Base-by-base conservation (phyloP, 352 stramenopile genomes). In the Phytophthora idaei region DNA sequence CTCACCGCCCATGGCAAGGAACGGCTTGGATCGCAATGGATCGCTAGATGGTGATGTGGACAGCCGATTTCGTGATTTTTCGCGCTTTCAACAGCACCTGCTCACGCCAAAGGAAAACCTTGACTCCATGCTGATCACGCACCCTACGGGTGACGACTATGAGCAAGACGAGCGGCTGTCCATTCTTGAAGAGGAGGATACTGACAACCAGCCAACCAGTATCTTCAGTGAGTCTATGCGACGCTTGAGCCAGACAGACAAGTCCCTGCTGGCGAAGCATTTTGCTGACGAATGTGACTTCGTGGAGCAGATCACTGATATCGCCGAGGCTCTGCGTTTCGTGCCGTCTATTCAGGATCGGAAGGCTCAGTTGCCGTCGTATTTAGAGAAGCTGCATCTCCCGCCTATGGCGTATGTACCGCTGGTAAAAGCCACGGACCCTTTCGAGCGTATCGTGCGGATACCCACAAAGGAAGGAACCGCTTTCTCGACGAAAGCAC, bases 361-460 rank as follows among this genome's bases (percentile, higher is more conserved):
- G 9, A 96, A 95, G 65, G 80, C 90, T 47, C 80, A 85, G 1
- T 61, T 97, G 21, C 83, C 86, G 0, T 85, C 77, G 7, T 90
- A 96, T 68, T 67, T 96, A 47, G 83, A 92, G 57, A 95, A 90
- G 52, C 69, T 95, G n/a, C 77, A 81, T 51, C 54, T 96, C 39
- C 89, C 87, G n/a, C 87, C 87, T 2, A 95, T 96, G 84, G 90
- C 89, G 15, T 96, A 95, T 57, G 88, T 96, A 10, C 90, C 90
- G 6, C 73, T 95, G 11, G 85, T 93, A 15, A 95, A 95, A 57
- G 90, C 89, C 7, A 95, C 88, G 1, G 90, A 97, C 57, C 87
- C 90, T 25, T 95, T 95, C 58, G 89, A 96, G 64, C 87, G 87
- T 10, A 94, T 97, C 32, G 80, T 94, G 34, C 81, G 83, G 27